A percentile compares a stretch with the other conserved stretches of the same genome.
Conservation (phyloP, 2,329 filamentous ascomycete species). For the Sporothrix mexicana region DNA sequence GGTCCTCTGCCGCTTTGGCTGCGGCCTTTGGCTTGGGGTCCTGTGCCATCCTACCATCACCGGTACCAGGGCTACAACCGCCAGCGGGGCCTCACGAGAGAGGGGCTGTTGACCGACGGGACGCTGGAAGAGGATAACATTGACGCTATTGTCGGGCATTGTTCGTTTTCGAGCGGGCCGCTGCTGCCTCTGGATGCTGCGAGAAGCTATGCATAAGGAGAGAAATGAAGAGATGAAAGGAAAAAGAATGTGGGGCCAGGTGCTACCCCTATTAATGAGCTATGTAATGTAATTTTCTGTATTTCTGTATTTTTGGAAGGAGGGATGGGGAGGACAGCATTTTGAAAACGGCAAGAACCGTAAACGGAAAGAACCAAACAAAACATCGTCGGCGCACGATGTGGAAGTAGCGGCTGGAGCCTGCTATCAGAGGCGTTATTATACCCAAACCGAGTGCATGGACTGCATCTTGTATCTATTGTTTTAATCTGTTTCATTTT, state of each 20-base stretch:
- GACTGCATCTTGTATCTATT: neutral
- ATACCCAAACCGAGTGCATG: constrained; percentile 20
- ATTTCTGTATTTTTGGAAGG: constrained; percentile 1
- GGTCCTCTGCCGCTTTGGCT: constrained; percentile 44
- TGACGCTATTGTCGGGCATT: constrained; percentile 47
- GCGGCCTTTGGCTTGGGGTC: constrained; percentile 53
- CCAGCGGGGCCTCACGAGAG: constrained; percentile 37
- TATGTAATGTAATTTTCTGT: constrained; percentile 9
- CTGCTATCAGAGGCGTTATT: neutral
- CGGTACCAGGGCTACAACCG: constrained; percentile 41
- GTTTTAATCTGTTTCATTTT: neutral
- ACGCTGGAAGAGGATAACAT: constrained; percentile 25
- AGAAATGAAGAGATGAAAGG: neutral
- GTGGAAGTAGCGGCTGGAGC: constrained; percentile 19
- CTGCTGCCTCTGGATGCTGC: constrained; percentile 46
- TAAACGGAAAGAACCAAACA: neutral
- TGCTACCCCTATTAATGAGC: neutral
- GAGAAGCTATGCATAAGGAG: constrained; percentile 48
- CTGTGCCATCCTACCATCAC: constrained; percentile 45
- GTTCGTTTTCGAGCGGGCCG: constrained; percentile 51
- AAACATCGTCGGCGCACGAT: constrained; percentile 20
- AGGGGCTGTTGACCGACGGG: constrained; percentile 38
- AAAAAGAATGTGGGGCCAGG: neutral
- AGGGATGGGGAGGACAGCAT: neutral
- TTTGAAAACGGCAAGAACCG: constrained; percentile 1